Conservation (phyloP, 192 early-diverging fungal genomes). For the Coemansia sp. region DNA sequence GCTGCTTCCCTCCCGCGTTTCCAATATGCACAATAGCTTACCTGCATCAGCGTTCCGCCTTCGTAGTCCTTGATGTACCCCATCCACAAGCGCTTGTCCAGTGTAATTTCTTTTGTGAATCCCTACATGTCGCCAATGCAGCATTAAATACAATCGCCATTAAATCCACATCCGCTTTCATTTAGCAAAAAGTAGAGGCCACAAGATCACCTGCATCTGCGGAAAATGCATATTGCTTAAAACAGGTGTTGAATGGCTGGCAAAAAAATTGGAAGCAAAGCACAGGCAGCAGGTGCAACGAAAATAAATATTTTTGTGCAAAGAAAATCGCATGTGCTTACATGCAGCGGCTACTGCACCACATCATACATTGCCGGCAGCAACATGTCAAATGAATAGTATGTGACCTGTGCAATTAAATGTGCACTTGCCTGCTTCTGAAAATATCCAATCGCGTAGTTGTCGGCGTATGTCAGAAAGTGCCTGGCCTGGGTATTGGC, state of each 20-base stretch:
- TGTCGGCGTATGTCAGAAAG: slow-evolving; percentile 98
- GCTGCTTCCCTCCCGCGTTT: background rate
- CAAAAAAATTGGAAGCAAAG: too few species aligned
- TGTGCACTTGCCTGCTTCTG: slow-evolving; percentile 75
- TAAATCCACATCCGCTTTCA: background rate
- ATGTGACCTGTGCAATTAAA: slow-evolving; percentile 5
- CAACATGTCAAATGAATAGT: background rate
- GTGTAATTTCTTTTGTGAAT: slow-evolving; percentile 95
- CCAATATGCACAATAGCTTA: slow-evolving; percentile 10
- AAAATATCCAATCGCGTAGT: slow-evolving; percentile 98
- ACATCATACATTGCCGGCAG: slow-evolving; percentile 6
- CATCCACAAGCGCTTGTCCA: slow-evolving; percentile 92
- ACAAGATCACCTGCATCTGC: slow-evolving; percentile 4
- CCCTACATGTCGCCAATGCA: slow-evolving; percentile 53
- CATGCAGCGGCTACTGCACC: slow-evolving; percentile 4
- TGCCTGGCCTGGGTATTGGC: slow-evolving; percentile 70
- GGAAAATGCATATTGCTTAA: background rate
- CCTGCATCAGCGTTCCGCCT: slow-evolving; percentile 94
- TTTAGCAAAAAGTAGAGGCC: background rate
- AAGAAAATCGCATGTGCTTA: slow-evolving; percentile 1
- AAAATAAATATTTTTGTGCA: background rate
- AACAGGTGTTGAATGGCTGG: background rate
- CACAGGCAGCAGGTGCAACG: background rate
- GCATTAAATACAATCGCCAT: background rate
- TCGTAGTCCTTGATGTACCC: slow-evolving; percentile 99